Percentiles rank a stretch among this genome's conserved stretches.
These are phyloP conservation scores for Pterocarpus macrocarpus DNA, from an alignment of 306 rosid species.

Conservation along the genomic window DNA sequence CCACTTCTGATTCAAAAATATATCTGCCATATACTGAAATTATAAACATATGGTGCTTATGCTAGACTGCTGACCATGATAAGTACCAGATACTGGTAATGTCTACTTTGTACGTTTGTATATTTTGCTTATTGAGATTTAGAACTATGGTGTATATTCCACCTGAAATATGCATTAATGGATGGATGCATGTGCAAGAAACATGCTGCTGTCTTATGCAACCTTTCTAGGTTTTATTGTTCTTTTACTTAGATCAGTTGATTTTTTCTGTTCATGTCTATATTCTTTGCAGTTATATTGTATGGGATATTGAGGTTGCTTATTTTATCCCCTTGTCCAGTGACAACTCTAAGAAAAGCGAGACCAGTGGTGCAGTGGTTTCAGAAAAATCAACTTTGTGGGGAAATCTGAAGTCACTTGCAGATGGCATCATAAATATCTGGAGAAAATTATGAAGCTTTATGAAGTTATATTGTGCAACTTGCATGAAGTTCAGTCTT, in stretches of 20 bases:
- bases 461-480: constrained; percentile 42
- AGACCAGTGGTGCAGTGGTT: constrained; percentile 44
- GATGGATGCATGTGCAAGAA: constrained; percentile 24
- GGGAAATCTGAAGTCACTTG: constrained; percentile 78
- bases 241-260: constrained; percentile 1
- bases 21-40: constrained; percentile 18
- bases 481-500: constrained; percentile 29
- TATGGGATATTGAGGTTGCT: constrained; percentile 34
- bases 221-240: background rate
- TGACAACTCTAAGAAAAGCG: constrained; percentile 37
- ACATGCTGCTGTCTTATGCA: constrained; percentile 12
- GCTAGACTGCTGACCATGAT: constrained; percentile 19
- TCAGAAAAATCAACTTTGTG: constrained; percentile 59
- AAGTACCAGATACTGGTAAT: background rate
- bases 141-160: constrained; percentile 7
- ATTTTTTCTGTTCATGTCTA: constrained; percentile 27
- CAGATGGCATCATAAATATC: constrained; percentile 62
- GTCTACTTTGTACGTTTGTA: background rate
- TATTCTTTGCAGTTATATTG: constrained; percentile 26
- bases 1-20: constrained; percentile 12
- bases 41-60: constrained; percentile 15
- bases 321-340: constrained; percentile 50
- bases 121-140: constrained; percentile 8
- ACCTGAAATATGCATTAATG: constrained; percentile 36
- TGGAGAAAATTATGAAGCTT: constrained; percentile 62